Conservation (phyloP, 2,329 filamentous ascomycete genomes). For the Aspergillus alliaceus region DNA sequence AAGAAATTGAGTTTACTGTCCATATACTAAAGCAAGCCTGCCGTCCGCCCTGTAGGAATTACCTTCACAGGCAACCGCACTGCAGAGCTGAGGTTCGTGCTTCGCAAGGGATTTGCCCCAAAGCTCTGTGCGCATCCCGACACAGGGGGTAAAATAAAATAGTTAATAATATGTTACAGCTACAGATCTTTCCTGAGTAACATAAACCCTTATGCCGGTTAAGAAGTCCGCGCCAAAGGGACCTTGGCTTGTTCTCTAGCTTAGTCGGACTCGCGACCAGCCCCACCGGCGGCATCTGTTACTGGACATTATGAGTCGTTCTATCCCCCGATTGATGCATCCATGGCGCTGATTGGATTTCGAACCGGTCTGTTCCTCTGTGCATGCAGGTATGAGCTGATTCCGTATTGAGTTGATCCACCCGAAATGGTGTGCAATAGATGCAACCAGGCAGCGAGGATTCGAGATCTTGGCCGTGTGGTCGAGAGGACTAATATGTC, state of each 20-base stretch:
- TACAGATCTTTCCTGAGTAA: neutral
- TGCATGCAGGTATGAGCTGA: neutral
- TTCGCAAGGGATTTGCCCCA: no score
- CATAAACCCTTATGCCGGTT: neutral
- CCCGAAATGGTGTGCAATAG: neutral
- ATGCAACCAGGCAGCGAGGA: neutral
- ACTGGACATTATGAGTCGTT: neutral
- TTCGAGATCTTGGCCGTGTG: neutral
- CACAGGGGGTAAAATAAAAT: no score
- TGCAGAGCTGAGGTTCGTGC: neutral
- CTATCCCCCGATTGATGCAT: neutral
- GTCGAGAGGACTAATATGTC: neutral
- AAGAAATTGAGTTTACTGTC: no score
- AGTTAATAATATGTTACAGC: no score
- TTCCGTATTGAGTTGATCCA: neutral
- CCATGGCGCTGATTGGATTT: neutral
- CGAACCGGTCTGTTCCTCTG: neutral
- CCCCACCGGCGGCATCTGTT: neutral
- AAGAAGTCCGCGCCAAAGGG: neutral
- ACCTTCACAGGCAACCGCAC: neutral
- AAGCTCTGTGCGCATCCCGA: neutral
- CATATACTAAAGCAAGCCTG: no score
- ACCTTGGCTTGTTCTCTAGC: neutral
- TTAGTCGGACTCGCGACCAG: neutral
- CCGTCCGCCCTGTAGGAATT: no score